Conservation (phyloP, 768 basidiomycete genomes). For the Pleurotus djamor region DNA sequence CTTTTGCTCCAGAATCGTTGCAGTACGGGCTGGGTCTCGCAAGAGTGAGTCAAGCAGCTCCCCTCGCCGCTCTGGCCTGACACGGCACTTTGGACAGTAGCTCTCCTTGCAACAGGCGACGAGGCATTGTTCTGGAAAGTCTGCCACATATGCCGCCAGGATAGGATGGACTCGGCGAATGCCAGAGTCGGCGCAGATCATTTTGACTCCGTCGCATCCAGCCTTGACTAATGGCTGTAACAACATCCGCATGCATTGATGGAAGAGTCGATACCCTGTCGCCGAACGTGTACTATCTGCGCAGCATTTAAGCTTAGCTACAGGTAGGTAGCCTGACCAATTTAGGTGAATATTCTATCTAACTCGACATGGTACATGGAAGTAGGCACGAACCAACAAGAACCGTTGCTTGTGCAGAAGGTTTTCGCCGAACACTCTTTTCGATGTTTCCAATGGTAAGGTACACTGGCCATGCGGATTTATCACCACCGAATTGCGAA, state of each 20-base stretch:
- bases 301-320: constrained; percentile 27
- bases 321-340: constrained; percentile 32
- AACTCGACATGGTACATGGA: too few relatives aligned
- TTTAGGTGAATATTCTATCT: too few relatives aligned
- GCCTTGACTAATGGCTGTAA: constrained; percentile 25
- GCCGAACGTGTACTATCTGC: constrained; percentile 10
- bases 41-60: neutral
- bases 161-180: constrained; percentile 25
- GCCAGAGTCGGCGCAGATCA: constrained; percentile 25
- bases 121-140: constrained; percentile 35
- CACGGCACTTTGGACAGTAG: constrained; percentile 23
- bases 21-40: too few relatives aligned
- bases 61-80: constrained; percentile 15
- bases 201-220: constrained; percentile 28
- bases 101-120: constrained; percentile 21
- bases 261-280: constrained; percentile 26
- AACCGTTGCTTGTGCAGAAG: constrained; percentile 21
- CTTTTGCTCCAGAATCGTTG: neutral
- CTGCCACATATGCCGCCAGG: constrained; percentile 29
- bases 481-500: constrained; percentile 30
- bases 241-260: constrained; percentile 24
- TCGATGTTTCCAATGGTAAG: constrained; percentile 34
- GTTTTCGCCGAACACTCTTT: constrained; percentile 23
- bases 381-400: constrained; percentile 17
- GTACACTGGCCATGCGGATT: constrained; percentile 41